Conservation (phyloP, 352 stramenopile genomes). For the Phytophthora agathidicida region DNA sequence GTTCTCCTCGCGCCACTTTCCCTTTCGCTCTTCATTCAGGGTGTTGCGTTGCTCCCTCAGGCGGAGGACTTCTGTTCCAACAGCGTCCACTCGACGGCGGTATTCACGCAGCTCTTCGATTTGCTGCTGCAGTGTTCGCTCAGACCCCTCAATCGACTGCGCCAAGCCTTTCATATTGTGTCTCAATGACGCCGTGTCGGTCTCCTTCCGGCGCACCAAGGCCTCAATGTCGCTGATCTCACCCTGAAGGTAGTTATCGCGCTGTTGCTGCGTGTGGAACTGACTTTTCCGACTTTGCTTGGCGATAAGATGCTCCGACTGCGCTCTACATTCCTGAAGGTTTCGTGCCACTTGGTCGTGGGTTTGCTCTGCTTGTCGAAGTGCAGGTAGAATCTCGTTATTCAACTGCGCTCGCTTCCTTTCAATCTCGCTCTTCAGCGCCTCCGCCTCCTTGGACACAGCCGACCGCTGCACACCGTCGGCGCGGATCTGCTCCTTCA, state of each 20-base stretch:
- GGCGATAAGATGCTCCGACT: constrained; percentile 93
- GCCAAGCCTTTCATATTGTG: constrained; percentile 52
- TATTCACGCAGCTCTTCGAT: constrained; percentile 58
- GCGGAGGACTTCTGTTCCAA: constrained; percentile 57
- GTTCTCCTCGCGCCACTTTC: constrained; percentile 84
- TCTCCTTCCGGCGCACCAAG: constrained; percentile 64
- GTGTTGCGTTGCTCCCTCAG: constrained; percentile 85
- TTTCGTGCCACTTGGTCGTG: constrained; percentile 89
- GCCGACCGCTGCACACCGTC: constrained; percentile 53
- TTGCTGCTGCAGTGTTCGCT: constrained; percentile 52
- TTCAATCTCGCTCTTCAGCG: constrained; percentile 64
- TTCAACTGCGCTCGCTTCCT: constrained; percentile 55
- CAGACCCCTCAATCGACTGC: constrained; percentile 46
- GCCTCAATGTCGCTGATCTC: constrained; percentile 76
- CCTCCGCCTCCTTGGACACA: constrained; percentile 56
- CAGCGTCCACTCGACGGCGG: constrained; percentile 53
- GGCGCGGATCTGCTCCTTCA: constrained; percentile 61
- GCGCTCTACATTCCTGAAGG: constrained; percentile 58
- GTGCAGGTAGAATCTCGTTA: constrained; percentile 57
- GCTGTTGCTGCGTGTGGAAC: constrained; percentile 93
- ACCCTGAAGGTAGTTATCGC: constrained; percentile 85
- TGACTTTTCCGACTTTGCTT: constrained; percentile 96
- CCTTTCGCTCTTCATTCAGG: constrained; percentile 81
- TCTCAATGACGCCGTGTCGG: constrained; percentile 49
- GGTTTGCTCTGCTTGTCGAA: constrained; percentile 47